Percentiles rank a stretch among this genome's conserved stretches.
Evolutionary conservation across 768 basidiomycete genomes (phyloP).

Genomic region (Xerocomellus amylosporus): DNA sequence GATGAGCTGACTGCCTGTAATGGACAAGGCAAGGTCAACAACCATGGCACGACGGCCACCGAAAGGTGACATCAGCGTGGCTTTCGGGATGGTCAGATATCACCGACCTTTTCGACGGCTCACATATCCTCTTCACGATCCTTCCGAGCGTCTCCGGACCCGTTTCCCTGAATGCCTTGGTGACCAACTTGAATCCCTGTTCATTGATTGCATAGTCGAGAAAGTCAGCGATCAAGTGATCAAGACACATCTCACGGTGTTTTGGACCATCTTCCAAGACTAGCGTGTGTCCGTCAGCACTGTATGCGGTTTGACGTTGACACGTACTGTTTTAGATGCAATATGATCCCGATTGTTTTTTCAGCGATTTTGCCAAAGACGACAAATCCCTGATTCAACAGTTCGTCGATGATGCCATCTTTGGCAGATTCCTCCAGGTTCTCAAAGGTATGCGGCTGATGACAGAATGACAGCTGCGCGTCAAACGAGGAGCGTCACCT

Average conservation of each 20-base stretch:
- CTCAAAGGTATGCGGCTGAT: constrained; percentile 71
- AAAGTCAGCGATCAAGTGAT: constrained; percentile 72
- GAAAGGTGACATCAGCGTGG: constrained; percentile 20
- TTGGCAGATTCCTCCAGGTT: constrained; percentile 82
- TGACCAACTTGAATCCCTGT: constrained; percentile 85
- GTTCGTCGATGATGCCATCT: constrained; percentile 79
- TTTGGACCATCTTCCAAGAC: constrained; percentile 81
- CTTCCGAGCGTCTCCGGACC: constrained; percentile 72
- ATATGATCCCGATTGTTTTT: constrained; percentile 89
- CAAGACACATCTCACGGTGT: constrained; percentile 73
- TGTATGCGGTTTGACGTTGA: background rate
- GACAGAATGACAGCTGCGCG: constrained; percentile 9
- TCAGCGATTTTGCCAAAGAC: constrained; percentile 75
- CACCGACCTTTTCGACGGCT: constrained; percentile 72
- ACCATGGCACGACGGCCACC: constrained; percentile 79
- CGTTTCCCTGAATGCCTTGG: constrained; percentile 83
- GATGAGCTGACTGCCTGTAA: constrained; percentile 82
- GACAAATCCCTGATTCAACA: constrained; percentile 66
- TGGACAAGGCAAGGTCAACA: constrained; percentile 80
- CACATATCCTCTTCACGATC: constrained; percentile 79
- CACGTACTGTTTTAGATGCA: constrained; percentile 80
- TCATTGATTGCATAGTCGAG: constrained; percentile 79
- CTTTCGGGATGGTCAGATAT: background rate
- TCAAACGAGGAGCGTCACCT: constrained; percentile 44
- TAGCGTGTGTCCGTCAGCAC: constrained; percentile 27